Conservation (phyloP, 2,329 filamentous ascomycete genomes). For the Aspergillus costaricaensis region DNA sequence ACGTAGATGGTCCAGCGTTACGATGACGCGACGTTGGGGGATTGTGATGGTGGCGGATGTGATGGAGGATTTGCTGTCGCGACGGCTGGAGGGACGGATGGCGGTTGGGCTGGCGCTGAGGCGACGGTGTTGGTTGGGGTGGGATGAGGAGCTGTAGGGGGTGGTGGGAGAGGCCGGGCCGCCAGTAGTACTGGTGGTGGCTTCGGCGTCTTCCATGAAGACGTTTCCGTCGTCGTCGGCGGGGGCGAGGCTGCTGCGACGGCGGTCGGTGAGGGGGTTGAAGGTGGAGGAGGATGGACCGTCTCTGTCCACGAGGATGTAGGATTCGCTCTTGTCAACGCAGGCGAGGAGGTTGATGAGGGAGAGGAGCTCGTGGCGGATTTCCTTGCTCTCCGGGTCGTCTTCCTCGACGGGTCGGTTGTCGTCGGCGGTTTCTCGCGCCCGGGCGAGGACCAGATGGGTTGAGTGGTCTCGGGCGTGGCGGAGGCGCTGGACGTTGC, state of each 20-base stretch:
- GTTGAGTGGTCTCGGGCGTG: conserved; percentile 37
- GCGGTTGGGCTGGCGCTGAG: conserved; percentile 25
- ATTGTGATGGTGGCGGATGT: conserved; percentile 16
- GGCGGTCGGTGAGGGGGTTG: conserved; percentile 42
- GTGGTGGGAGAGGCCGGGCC: conserved; percentile 18
- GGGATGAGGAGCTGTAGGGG: conserved; percentile 12
- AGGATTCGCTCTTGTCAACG: conserved; percentile 78
- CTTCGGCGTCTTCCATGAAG: conserved; percentile 41
- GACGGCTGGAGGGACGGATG: conserved; percentile 22
- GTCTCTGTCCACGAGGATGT: conserved; percentile 58
- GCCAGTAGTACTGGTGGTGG: conserved; percentile 11
- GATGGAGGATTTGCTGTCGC: conserved; percentile 26
- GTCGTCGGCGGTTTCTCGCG: conserved; percentile 35
- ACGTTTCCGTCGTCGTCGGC: conserved; percentile 42
- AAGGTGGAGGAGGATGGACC: not conserved
- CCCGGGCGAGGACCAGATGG: conserved; percentile 40
- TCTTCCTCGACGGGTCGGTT: conserved; percentile 36
- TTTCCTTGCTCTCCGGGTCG: conserved; percentile 55
- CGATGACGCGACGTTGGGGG: conserved; percentile 66
- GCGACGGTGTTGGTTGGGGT: conserved; percentile 15
- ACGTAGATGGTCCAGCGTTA: conserved; percentile 82
- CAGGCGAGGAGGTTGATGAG: conserved; percentile 92
- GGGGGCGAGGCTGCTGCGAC: conserved; percentile 38
- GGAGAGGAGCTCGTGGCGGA: conserved; percentile 74
- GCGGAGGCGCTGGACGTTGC: conserved; percentile 56